These are phyloP conservation scores for Rhizopogon vulgaris DNA, from an alignment of 768 basidiomycete species.

Conservation along the genomic window DNA sequence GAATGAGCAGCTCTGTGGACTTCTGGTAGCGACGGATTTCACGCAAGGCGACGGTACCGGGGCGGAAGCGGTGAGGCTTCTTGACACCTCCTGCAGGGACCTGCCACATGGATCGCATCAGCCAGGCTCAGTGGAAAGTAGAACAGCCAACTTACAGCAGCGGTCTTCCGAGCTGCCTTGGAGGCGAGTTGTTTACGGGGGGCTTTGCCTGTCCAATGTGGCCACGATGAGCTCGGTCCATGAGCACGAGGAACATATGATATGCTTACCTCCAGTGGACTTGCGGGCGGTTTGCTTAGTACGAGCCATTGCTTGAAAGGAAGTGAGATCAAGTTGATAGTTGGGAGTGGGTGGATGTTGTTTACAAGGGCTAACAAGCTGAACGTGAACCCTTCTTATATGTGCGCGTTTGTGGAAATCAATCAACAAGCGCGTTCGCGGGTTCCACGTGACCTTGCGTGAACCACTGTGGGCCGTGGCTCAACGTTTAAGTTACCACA, in stretches of 20 bases:
- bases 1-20: slow-evolving; percentile 57
- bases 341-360: not conserved
- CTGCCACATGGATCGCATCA: slow-evolving; percentile 18
- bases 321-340: slow-evolving; percentile 19
- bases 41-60: slow-evolving; percentile 73
- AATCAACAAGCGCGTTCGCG: slow-evolving; percentile 8
- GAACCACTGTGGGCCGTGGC: no score
- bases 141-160: slow-evolving; percentile 28
- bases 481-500: no score
- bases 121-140: not conserved
- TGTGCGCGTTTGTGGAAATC: not conserved
- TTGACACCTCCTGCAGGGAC: slow-evolving; percentile 62
- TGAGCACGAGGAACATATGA: not conserved
- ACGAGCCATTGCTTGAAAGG: slow-evolving; percentile 47
- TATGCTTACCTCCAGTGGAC: slow-evolving; percentile 63
- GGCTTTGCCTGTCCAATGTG: slow-evolving; percentile 39
- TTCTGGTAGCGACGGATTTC: slow-evolving; percentile 66
- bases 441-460: slow-evolving; percentile 1
- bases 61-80: slow-evolving; percentile 79
- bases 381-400: not conserved
- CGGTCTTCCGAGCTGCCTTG: slow-evolving; percentile 58
- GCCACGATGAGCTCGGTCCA: not conserved
- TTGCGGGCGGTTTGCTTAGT: slow-evolving; percentile 82
- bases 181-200: slow-evolving; percentile 57
- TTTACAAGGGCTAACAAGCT: not conserved